phyloP scores from a whole-genome alignment of 208 protist species.

The Vickermania ingenoplastis region DNA sequence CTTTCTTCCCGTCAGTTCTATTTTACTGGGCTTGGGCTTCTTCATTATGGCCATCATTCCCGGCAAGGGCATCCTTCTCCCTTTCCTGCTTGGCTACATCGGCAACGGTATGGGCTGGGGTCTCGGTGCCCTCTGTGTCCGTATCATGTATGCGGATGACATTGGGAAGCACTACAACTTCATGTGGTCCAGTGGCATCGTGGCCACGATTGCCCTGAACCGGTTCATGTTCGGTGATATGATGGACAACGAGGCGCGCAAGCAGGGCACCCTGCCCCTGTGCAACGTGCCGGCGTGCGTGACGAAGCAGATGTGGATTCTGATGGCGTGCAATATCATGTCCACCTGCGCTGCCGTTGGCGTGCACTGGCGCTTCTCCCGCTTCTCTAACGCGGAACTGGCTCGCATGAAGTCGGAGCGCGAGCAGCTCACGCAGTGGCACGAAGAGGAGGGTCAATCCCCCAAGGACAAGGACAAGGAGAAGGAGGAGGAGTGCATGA shows the following conservation, averaged over 20 bases:
- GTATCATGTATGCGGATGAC: slow-evolving; percentile 41
- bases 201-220: slow-evolving; percentile 49
- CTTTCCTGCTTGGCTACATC: slow-evolving; percentile 43
- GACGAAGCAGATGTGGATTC: slow-evolving; percentile 50
- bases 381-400: slow-evolving; percentile 13
- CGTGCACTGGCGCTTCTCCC: slow-evolving; percentile 43
- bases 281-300: slow-evolving; percentile 37
- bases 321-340: slow-evolving; percentile 57
- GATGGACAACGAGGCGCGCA: slow-evolving; percentile 37
- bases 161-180: slow-evolving; percentile 75
- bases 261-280: slow-evolving; percentile 24
- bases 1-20: slow-evolving; percentile 23
- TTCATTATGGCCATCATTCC: slow-evolving; percentile 37
- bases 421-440: slow-evolving; percentile 7
- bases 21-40: slow-evolving; percentile 22
- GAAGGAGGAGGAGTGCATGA: background rate
- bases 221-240: slow-evolving; percentile 51
- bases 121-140: slow-evolving; percentile 28
- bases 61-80: slow-evolving; percentile 25
- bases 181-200: slow-evolving; percentile 37
- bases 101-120: slow-evolving; percentile 60
- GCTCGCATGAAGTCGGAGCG: slow-evolving; percentile 8
- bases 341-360: slow-evolving; percentile 17
- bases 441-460: slow-evolving; percentile 7
- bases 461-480: background rate